phyloP scores from a whole-genome alignment of 1,284 basidiomycete species.

The Apiotrichum brassicae region DNA sequence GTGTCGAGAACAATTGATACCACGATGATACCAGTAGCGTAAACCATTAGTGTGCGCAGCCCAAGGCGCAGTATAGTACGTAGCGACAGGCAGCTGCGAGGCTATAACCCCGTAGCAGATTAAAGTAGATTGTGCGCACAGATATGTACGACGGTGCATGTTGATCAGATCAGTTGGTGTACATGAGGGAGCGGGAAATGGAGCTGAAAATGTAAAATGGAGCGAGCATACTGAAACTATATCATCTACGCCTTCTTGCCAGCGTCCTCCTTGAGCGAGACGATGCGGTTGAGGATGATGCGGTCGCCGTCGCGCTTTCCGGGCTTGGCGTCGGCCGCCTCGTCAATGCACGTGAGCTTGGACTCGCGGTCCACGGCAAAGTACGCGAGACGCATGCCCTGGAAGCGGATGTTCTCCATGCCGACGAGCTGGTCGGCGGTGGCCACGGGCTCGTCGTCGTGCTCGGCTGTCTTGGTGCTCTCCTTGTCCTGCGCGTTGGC shows the following conservation, averaged over 20 bases:
- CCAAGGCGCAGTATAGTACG: not conserved
- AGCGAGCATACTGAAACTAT: not conserved
- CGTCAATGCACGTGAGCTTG: conserved; percentile 58
- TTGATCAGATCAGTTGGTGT: too few relatives aligned
- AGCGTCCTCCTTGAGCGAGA: conserved; percentile 90
- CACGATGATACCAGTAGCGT: too few relatives aligned
- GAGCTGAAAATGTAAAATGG: too few relatives aligned
- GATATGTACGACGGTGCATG: conserved; percentile 10
- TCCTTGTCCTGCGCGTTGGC: conserved; percentile 48
- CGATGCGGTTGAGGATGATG: conserved; percentile 86
- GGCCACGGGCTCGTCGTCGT: conserved; percentile 50
- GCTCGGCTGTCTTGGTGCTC: conserved; percentile 37
- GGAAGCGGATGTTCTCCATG: conserved; percentile 91
- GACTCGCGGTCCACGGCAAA: conserved; percentile 89
- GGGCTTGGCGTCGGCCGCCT: conserved; percentile 49
- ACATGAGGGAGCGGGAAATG: too few relatives aligned
- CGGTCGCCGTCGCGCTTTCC: conserved; percentile 61
- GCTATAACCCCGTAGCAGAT: too few relatives aligned
- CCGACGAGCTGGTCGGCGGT: conserved; percentile 79
- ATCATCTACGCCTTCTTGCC: conserved; percentile 56
- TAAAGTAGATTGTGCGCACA: too few relatives aligned
- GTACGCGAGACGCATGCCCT: conserved; percentile 91
- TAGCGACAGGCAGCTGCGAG: not conserved
- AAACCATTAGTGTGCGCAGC: too few relatives aligned
- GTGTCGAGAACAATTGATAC: too few relatives aligned